Percentiles rank a stretch among this genome's conserved stretches.
Evolutionary conservation across 176 grass and related monocot genomes (phyloP).

Genomic region (Oryza meyeriana): DNA sequence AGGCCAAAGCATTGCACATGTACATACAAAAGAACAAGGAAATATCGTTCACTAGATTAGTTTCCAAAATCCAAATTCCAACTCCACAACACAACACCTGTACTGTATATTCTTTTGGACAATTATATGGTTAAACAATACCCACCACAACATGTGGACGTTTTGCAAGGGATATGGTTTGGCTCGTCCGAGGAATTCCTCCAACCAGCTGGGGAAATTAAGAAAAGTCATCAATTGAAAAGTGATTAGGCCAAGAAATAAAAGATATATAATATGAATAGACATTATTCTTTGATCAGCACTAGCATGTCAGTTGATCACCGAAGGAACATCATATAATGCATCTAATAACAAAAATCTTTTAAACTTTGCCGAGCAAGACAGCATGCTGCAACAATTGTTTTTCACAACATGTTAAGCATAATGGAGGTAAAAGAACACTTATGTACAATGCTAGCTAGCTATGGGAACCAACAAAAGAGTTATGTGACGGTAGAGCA

Average conservation of each 20-base stretch:
- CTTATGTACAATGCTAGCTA: too few relatives aligned
- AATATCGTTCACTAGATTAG: too few relatives aligned
- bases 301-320: background rate
- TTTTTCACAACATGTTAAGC: too few relatives aligned
- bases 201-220: conserved; percentile 79
- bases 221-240: conserved; percentile 11
- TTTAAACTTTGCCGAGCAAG: too few relatives aligned
- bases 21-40: too few relatives aligned
- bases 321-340: background rate
- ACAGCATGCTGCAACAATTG: too few relatives aligned
- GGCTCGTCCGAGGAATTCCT: conserved; percentile 78
- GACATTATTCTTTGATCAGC: background rate
- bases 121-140: background rate
- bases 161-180: conserved; percentile 74
- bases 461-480: background rate
- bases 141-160: conserved; percentile 86
- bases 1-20: too few relatives aligned
- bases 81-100: background rate
- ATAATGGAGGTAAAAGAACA: too few relatives aligned
- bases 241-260: background rate
- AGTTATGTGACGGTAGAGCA: conserved; percentile 3
- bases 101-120: too few relatives aligned
- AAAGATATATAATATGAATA: background rate
- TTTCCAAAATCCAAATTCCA: background rate
- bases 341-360: background rate